Conservation (phyloP, 768 basidiomycete genomes). For the Trametes cingulata region DNA sequence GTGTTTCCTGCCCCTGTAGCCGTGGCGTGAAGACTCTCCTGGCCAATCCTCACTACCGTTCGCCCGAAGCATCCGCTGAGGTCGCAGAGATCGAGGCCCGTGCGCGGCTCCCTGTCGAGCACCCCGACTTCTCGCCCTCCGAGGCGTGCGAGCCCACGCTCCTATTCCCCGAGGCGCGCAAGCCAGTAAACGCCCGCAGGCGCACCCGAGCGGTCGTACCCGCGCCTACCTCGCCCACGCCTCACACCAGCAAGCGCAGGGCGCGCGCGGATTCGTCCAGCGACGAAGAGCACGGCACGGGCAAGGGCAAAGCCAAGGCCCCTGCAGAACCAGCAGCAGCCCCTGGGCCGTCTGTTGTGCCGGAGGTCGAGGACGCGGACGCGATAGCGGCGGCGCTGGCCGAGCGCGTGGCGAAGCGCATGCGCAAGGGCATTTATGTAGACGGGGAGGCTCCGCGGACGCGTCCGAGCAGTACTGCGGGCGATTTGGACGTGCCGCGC, state of each 20-base stretch:
- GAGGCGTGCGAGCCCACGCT: conserved; percentile 56
- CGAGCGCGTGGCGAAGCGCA: conserved; percentile 17
- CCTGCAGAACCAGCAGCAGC: not conserved
- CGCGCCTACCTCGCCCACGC: conserved; percentile 8
- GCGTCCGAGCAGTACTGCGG: conserved; percentile 17
- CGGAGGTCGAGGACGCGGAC: conserved; percentile 22
- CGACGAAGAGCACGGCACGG: conserved; percentile 1
- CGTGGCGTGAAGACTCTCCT: conserved; percentile 66
- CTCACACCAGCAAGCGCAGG: not conserved
- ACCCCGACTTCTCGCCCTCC: conserved; percentile 66
- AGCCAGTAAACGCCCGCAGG: conserved; percentile 26
- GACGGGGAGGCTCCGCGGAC: conserved; percentile 20
- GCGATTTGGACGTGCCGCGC: not conserved
- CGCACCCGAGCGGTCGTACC: conserved; percentile 6
- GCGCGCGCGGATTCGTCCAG: conserved; percentile 8
- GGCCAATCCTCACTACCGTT: conserved; percentile 63
- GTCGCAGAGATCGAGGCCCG: conserved; percentile 48
- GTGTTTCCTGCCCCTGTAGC: conserved; percentile 36
- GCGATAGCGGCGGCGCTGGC: conserved; percentile 20
- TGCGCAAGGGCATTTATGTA: conserved; percentile 11
- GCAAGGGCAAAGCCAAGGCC: conserved; percentile 4
- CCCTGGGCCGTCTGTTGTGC: not conserved
- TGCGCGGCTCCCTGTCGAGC: conserved; percentile 56
- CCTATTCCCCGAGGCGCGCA: conserved; percentile 49
- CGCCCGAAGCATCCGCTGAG: conserved; percentile 27